These are phyloP conservation scores for Coemansia sp. DNA, from an alignment of 192 early-diverging fungal species.

Conservation along the genomic window DNA sequence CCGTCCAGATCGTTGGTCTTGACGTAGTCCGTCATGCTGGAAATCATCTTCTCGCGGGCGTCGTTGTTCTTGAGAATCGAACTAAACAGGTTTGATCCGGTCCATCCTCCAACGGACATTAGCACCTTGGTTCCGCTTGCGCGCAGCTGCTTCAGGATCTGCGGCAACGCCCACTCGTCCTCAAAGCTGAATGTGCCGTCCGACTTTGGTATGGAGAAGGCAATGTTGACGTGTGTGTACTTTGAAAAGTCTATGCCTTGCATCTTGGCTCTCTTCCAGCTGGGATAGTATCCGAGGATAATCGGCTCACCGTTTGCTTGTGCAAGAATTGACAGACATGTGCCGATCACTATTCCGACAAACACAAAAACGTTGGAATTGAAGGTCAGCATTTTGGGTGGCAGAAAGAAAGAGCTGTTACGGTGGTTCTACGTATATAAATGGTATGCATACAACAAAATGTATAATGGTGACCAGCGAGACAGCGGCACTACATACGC, in stretches of 20 bases:
- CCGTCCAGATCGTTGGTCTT: conserved; percentile 59
- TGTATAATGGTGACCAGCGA: background rate
- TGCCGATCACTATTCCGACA: background rate
- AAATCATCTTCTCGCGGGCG: conserved; percentile 59
- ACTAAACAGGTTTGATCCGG: conserved; percentile 69
- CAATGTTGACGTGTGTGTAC: conserved; percentile 71
- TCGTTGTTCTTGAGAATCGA: conserved; percentile 52
- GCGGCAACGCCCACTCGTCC: conserved; percentile 36
- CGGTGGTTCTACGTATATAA: background rate
- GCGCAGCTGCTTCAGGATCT: conserved; percentile 46
- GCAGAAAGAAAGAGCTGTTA: background rate
- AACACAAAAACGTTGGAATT: background rate
- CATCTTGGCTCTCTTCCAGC: conserved; percentile 23
- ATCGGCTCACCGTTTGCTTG: conserved; percentile 6
- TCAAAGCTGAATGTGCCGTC: conserved; percentile 40
- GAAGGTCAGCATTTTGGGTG: background rate
- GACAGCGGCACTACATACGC: no score
- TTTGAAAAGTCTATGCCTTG: conserved; percentile 37
- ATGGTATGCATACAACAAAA: background rate
- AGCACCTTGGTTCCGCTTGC: conserved; percentile 64
- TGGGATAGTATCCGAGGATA: conserved; percentile 32
- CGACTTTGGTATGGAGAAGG: conserved; percentile 55
- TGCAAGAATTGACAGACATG: background rate
- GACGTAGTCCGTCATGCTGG: conserved; percentile 62
- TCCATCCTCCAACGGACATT: conserved; percentile 74